Conservation (phyloP, 345 rosid genomes). For the Carallia pectinifolia region DNA sequence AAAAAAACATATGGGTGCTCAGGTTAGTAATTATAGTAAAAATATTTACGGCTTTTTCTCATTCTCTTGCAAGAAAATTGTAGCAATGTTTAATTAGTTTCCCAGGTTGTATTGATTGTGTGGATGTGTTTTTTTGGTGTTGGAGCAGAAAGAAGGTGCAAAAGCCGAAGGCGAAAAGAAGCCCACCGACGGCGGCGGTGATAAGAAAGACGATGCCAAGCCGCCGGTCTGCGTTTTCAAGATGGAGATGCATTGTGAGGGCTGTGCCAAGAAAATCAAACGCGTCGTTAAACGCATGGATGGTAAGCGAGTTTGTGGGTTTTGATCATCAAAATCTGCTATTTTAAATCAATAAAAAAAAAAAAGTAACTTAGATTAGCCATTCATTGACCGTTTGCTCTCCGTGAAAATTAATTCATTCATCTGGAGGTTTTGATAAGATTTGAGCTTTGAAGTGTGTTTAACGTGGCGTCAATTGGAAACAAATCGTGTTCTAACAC, state of each 20-base stretch:
- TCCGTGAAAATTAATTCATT: background rate
- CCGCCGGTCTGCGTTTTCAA: constrained; percentile 49
- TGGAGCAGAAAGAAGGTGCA: constrained; percentile 35
- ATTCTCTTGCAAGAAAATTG: background rate
- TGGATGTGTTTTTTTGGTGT: background rate
- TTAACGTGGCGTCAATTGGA: background rate
- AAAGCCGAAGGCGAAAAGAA: constrained; percentile 54
- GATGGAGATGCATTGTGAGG: constrained; percentile 84
- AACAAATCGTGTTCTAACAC: background rate
- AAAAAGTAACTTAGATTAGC: no score
- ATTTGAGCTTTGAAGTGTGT: background rate
- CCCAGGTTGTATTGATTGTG: background rate
- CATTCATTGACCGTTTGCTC: no score
- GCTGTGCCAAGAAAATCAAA: constrained; percentile 62
- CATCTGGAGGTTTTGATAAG: background rate
- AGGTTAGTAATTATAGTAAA: constrained; percentile 37
- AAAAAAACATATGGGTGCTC: constrained; percentile 25
- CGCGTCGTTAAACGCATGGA: constrained; percentile 25
- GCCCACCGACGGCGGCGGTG: constrained; percentile 24
- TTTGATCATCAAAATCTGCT: background rate
- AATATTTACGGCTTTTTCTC: no score
- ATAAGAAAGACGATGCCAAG: constrained; percentile 30
- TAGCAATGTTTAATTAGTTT: background rate
- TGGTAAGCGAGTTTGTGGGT: constrained; percentile 14
- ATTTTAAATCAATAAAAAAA: no score